Conservation (phyloP, 1,139 yeast species). For the Geotrichum europaeum region DNA sequence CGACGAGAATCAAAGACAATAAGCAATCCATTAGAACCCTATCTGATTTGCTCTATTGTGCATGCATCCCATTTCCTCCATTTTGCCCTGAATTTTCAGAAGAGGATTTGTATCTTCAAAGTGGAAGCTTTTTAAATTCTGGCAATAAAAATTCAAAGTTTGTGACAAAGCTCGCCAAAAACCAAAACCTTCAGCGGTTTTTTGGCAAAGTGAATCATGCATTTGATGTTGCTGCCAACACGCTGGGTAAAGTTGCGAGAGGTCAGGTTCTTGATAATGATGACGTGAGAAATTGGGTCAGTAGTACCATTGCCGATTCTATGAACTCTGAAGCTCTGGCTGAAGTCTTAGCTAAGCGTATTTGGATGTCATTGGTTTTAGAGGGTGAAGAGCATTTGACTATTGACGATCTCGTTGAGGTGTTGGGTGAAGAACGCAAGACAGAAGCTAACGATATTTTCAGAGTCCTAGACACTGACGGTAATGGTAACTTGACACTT, state of each 20-base stretch:
- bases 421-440: constrained; percentile 31
- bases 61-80: constrained; percentile 37
- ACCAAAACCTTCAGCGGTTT: constrained; percentile 26
- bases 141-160: constrained; percentile 19
- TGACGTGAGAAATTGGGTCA: constrained; percentile 21
- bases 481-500: constrained; percentile 36
- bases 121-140: constrained; percentile 28
- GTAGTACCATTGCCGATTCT: constrained; percentile 35
- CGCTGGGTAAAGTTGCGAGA: constrained; percentile 30
- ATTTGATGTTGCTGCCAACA: constrained; percentile 31
- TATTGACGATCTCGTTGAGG: constrained; percentile 36
- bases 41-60: constrained; percentile 32
- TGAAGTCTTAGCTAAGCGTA: constrained; percentile 36
- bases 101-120: constrained; percentile 33
- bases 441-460: constrained; percentile 35
- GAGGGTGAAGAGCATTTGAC: constrained; percentile 36
- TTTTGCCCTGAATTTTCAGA: constrained; percentile 36
- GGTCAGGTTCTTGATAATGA: constrained; percentile 18
- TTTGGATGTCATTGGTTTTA: constrained; percentile 40
- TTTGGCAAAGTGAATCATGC: constrained; percentile 31
- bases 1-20: constrained; percentile 36
- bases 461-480: constrained; percentile 35
- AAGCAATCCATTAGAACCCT: constrained; percentile 34
- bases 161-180: constrained; percentile 21
- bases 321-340: constrained; percentile 30